A percentile compares a stretch with the other conserved stretches of the same genome.
Evolutionary conservation across 192 early-diverging fungal species (phyloP).

Genomic region (Chytriomyces confervae): DNA sequence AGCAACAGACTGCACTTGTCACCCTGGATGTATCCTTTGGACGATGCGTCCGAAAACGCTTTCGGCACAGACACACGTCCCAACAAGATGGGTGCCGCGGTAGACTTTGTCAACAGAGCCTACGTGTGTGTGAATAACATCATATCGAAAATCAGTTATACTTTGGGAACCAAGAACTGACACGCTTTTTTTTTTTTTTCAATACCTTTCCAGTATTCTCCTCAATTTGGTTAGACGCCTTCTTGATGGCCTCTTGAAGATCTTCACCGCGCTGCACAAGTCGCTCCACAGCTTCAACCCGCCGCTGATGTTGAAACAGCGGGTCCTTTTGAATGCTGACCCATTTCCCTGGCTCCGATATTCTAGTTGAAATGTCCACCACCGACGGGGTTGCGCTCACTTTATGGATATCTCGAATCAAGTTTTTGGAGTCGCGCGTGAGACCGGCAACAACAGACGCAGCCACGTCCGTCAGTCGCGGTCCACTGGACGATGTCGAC

Average conservation of each 20-base stretch:
- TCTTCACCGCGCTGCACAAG: constrained; percentile 37
- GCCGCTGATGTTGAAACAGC: constrained; percentile 28
- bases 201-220: constrained; percentile 29
- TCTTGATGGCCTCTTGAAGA: constrained; percentile 32
- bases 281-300: constrained; percentile 23
- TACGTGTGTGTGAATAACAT: background rate
- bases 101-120: constrained; percentile 18
- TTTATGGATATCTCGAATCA: constrained; percentile 28
- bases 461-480: constrained; percentile 11
- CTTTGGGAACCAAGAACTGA: background rate
- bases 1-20: constrained; percentile 20
- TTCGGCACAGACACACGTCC: constrained; percentile 28
- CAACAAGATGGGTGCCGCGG: constrained; percentile 6
- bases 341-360: constrained; percentile 32
- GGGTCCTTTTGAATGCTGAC: constrained; percentile 31
- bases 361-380: constrained; percentile 32
- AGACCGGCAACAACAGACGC: constrained; percentile 29
- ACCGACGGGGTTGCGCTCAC: constrained; percentile 28
- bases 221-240: constrained; percentile 29
- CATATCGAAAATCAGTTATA: background rate
- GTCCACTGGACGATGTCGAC: background rate
- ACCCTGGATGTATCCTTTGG: constrained; percentile 4
- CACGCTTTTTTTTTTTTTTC: background rate
- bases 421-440: constrained; percentile 36
- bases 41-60: background rate